phyloP scores from a whole-genome alignment of 75 land plant genomes.

The Ceratopteris richardii region DNA sequence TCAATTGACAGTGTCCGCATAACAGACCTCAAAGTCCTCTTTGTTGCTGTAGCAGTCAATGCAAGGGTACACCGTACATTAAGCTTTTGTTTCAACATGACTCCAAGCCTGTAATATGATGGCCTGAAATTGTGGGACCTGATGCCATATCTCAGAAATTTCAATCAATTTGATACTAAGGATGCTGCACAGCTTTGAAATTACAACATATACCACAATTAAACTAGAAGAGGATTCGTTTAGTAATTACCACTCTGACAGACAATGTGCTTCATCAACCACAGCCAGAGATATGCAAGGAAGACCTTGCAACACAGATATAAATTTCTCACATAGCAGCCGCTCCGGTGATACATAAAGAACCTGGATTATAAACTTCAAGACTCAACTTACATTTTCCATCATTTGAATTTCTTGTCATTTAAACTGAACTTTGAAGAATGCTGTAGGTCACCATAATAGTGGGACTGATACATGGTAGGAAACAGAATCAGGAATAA shows the following conservation, averaged over 20 bases:
- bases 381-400: too few species aligned
- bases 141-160: constrained; percentile 1
- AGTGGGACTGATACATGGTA: too few species aligned
- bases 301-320: constrained; percentile 40
- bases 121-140: constrained; percentile 99
- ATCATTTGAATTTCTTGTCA: too few species aligned
- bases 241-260: constrained; percentile 91
- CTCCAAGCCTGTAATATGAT: constrained; percentile 88
- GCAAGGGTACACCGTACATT: constrained; percentile 72
- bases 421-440: too few species aligned
- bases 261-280: constrained; percentile 98
- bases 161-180: too few species aligned
- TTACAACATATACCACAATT: neutral
- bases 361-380: constrained; percentile 42
- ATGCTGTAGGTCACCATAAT: too few species aligned
- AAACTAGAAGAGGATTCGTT: neutral
- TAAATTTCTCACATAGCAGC: constrained; percentile 66
- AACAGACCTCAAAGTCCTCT: constrained; percentile 48
- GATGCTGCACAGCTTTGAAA: neutral
- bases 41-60: constrained; percentile 98
- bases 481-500: too few species aligned
- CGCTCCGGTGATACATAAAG: constrained; percentile 98
- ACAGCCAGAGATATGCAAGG: constrained; percentile 67
- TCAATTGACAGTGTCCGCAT: constrained; percentile 65
- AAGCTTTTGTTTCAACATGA: constrained; percentile 45